Base-by-base conservation (phyloP, 495 filamentous ascomycete species). In the Aspergillus indologenus region DNA sequence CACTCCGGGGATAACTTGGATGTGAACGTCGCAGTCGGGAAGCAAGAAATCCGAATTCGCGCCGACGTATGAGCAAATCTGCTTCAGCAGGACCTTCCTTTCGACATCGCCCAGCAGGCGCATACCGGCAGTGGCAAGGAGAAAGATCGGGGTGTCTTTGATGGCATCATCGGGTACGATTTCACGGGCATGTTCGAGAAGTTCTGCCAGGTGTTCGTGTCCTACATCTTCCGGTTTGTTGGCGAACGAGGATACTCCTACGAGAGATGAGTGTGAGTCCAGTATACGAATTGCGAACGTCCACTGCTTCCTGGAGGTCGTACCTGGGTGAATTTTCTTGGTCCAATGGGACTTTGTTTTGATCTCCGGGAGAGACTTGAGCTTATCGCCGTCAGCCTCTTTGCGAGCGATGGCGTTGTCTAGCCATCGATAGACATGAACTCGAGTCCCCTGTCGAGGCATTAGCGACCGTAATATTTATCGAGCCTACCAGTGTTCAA, bases 121-220 rank as follows among this genome's bases (percentile, higher is more conserved):
- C 87, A 99, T 91, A 21, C 94, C 94, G n/a, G 94, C 94, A 5
- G 94, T 99, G 29, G 94, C 94, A 61, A 98, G 89, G 29, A 99
- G 76, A 65, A 96, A 99, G 22, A 99, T 84, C 1, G 94, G 95
- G 0, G 94, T 98, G 53, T 94, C 85, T 53, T 84, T 79, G 43
- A 91, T 81, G 63, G 90, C 88, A 50, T 91, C 81, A 19, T 78
- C 72, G 21, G 94, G 94, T n/a, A 98, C 87, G 24, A 87, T 74
- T n/a, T 86, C 77, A 54, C 89, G 82, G 20, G 95, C 94, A 73
- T 93, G 91, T n/a, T 88, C 80, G 48, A 98, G 78, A 9, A 98
- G 79, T 34, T 83, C 69, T 42, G 89, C 81, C 6, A 98, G 79
- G 68, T 98, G 90, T 11, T 92, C 87, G 2, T 83, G 80, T 3